Evolutionary conservation across 73 alveolate species (phyloP).

Genomic region (Paramecium caudatum): DNA sequence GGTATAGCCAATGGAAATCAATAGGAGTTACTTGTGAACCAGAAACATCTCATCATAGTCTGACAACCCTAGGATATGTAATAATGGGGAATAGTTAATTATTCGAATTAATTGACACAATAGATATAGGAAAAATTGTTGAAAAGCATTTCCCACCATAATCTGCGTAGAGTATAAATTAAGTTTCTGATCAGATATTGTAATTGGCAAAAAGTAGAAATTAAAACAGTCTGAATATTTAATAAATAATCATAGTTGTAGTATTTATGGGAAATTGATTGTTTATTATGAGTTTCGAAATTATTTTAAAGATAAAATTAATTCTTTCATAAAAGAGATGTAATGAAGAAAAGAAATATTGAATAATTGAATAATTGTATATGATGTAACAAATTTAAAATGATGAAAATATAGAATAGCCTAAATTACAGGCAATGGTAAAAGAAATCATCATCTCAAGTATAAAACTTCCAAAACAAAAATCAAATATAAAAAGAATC

Average conservation of each 20-base stretch:
- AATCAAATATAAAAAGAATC: conserved; percentile 21
- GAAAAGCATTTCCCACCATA: conserved; percentile 16
- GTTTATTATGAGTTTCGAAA: not conserved
- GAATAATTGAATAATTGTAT: conserved; percentile 10
- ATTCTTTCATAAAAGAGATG: conserved; percentile 1
- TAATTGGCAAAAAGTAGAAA: conserved; percentile 21
- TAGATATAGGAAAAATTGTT: not conserved
- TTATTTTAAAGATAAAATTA: too few relatives aligned
- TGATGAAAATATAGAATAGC: not conserved
- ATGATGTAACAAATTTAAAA: not conserved
- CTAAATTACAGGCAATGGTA: not conserved
- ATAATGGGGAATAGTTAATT: not conserved
- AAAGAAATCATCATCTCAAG: not conserved
- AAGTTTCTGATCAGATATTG: not conserved
- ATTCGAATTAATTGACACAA: conserved; percentile 20
- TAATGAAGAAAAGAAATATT: not conserved
- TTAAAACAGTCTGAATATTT: not conserved
- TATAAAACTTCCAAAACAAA: conserved; percentile 12
- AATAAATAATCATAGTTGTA: conserved; percentile 3
- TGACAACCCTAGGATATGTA: not conserved
- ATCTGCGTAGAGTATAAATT: not conserved
- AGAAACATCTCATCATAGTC: not conserved
- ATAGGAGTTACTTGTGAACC: conserved; percentile 25
- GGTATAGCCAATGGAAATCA: not conserved
- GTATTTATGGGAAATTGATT: conserved; percentile 34